Evolutionary conservation across 208 protist genomes (phyloP), one percentile per base, ranked within the genome.

Genomic region (Trypanosomatidae sp.): DNA sequence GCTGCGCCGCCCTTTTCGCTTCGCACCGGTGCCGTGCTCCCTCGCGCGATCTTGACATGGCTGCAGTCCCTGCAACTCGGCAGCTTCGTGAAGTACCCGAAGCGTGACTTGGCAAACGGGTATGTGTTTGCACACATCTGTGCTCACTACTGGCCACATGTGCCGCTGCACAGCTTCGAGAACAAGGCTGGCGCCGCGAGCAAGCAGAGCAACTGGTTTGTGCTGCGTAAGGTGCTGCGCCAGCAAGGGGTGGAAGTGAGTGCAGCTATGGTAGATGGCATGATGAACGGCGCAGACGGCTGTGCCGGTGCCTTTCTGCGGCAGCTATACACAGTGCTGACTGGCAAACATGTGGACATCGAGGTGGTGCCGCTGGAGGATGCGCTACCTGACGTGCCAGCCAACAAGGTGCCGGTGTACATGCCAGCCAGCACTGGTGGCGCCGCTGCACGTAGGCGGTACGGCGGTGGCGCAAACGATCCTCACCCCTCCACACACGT

Each of bases 91-190:
- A 90, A 91, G 55, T 80, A 97, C 71, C 86, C 93, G 1, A 89
- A 87, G 70, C 89, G 97, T 13, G 97, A 99, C 74, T 83, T 98
- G 19, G 76, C 87, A 30, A 98, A 98, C 76, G 97, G 97, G 1
- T 97, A 89, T 77, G 67, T 98, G 30, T 74, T 99, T 4, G 97
- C 95, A 0, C 87, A 98, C 60, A 98, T 99, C 33, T 98, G 96
- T 77, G 90, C 92, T 1, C 87, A 85, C 47, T 99, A 99, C 84
- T 98, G 93, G 88, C 66, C 69, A 3, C 80, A 90, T 53, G 75
- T 99, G 39, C 81, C 87, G 15, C 89, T 99, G 92, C 94, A 99
- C 86, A 93, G 88, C 44, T 98, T 93, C 70, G 88, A 91, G 59
- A 97, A 98, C 73, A 87, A 83, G 4, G 55, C 81, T n/a, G 83